phyloP scores from a whole-genome alignment of 2,329 filamentous ascomycete genomes.

The Colletotrichum sp. region DNA sequence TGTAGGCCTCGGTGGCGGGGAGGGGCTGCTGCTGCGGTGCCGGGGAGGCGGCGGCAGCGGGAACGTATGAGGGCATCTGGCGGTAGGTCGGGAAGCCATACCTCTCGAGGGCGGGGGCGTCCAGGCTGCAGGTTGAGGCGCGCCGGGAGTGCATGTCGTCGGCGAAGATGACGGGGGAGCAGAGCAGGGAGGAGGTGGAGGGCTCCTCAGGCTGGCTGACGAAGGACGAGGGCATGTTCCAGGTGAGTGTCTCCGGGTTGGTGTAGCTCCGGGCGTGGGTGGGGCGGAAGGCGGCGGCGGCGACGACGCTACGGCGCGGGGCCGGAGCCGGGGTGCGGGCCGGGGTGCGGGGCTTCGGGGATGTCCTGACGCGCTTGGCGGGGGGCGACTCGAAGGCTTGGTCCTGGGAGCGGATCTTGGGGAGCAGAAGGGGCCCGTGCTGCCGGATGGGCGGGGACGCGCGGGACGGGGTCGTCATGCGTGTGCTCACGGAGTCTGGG shows the following conservation, averaged over 20 bases:
- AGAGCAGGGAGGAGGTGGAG: conserved; percentile 57
- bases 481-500: conserved; percentile 69
- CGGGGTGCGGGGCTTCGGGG: conserved; percentile 43
- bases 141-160: conserved; percentile 57
- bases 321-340: neutral
- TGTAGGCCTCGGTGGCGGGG: conserved; percentile 45
- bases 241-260: conserved; percentile 60
- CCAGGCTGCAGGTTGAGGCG: conserved; percentile 70
- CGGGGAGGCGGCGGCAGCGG: conserved; percentile 29
- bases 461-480: conserved; percentile 69
- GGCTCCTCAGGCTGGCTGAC: conserved; percentile 28
- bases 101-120: conserved; percentile 67
- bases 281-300: conserved; percentile 38
- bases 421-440: conserved; percentile 79
- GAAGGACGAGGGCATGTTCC: conserved; percentile 34
- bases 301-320: conserved; percentile 21
- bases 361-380: conserved; percentile 60
- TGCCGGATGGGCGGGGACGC: conserved; percentile 74
- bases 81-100: conserved; percentile 88
- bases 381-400: conserved; percentile 67
- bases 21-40: neutral
- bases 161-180: conserved; percentile 66
- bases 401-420: conserved; percentile 86
- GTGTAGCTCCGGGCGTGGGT: conserved; percentile 64
- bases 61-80: conserved; percentile 65